Base-by-base conservation (phyloP, 2,329 filamentous ascomycete genomes). In the Blumeria hordei region DNA sequence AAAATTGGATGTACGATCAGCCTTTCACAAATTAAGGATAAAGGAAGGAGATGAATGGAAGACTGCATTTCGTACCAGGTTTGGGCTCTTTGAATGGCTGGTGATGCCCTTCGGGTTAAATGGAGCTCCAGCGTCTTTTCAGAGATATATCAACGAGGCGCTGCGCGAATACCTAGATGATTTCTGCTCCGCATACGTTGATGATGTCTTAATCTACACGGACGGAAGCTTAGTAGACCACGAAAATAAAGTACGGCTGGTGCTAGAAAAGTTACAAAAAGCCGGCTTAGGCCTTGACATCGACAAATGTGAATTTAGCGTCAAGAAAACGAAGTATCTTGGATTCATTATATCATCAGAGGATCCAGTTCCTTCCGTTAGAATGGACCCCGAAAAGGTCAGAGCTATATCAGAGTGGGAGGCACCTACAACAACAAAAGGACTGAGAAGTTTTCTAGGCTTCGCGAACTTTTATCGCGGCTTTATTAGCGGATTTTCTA, bases 371-470 rank as follows among this genome's bases (percentile, higher is more conserved):
- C 16, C 34, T 7, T 39, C 35, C 0, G 35, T 53, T 5, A 39
- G 16, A 39, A 53, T 53, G 50, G 50, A 53, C n/a, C 50, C 50
- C 8, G 50, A 39, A 32, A 53, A 53, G n/a, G 7, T 41, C 21
- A 53, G 34, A 36, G 50, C 34, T 2, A 41, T 41, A 9, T 53
- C 35, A 28, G 35, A 53, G 1, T 53, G 35, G 35, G n/a, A 53
- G 50, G 14, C 34, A 39, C 50, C 50, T 12, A 39, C 14, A 41
- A 53, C 50, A 7, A 53, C 35, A 11, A 53, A 53, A 8, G 50
- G 50, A 7, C n/a, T 53, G 16, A 4, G 50, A 41, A 34, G 50
- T 5, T 53, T 53, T 28, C 10, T 53, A 28, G 50, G 50, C 2
- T 41, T 53, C 12, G 50, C 50, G 3, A 53, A 53, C 14, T 53